Evolutionary conservation across 495 filamentous ascomycete species (phyloP).

Genomic region (Umbilicaria muhlenbergii): DNA sequence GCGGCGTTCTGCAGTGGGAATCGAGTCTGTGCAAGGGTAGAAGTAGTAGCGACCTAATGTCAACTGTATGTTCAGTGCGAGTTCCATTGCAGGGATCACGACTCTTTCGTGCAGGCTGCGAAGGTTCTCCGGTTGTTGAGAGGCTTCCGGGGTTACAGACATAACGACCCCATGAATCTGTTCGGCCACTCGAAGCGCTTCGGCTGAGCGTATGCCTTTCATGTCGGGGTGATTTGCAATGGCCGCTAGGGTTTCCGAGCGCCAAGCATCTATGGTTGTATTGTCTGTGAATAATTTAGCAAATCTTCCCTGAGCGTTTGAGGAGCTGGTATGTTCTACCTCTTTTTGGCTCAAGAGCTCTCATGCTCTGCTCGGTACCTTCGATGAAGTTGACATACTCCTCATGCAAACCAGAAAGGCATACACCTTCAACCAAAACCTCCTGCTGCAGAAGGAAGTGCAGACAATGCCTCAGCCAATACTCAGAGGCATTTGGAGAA

Average conservation of each 20-base stretch:
- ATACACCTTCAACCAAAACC: background rate
- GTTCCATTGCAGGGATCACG: background rate
- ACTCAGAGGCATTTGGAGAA: slow-evolving; percentile 1
- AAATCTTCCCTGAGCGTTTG: background rate
- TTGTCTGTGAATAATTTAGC: background rate
- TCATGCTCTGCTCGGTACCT: slow-evolving; percentile 2
- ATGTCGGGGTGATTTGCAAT: background rate
- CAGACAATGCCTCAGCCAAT: background rate
- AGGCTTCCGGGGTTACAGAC: background rate
- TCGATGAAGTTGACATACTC: background rate
- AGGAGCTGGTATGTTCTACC: background rate
- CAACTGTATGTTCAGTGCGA: slow-evolving; percentile 5
- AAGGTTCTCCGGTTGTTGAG: background rate
- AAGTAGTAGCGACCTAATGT: slow-evolving; percentile 1
- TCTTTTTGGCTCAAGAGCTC: slow-evolving; percentile 2
- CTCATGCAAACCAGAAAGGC: background rate
- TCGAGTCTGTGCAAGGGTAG: background rate
- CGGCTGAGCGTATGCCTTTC: background rate
- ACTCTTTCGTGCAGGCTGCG: background rate
- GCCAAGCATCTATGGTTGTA: slow-evolving; percentile 3
- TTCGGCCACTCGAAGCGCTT: background rate
- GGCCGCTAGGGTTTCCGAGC: slow-evolving; percentile 10
- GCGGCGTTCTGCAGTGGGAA: background rate
- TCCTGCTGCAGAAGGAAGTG: background rate
- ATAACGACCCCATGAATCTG: background rate